Conservation (phyloP, 306 rosid genomes). For the Senna tora region DNA sequence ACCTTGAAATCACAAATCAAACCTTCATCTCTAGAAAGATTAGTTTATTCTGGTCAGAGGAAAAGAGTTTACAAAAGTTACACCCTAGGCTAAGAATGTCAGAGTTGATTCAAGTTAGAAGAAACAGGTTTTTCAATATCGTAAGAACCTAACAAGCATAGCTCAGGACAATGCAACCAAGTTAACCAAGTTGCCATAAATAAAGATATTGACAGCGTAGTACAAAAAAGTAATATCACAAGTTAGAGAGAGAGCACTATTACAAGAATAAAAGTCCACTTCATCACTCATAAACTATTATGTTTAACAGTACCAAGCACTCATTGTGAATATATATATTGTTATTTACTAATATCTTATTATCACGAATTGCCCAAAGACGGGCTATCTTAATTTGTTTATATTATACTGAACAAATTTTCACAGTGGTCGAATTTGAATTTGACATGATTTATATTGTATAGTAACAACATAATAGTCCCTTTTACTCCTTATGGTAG, state of each 20-base stretch:
- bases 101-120: neutral
- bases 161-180: neutral
- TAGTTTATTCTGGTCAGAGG: neutral
- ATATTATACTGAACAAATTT: neutral
- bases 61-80: neutral
- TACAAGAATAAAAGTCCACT: neutral
- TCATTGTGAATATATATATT: neutral
- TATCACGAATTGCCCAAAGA: constrained; percentile 8
- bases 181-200: constrained; percentile 1
- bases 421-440: neutral
- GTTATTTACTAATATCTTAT: neutral
- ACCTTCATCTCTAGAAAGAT: neutral
- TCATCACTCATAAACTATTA: neutral
- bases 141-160: neutral
- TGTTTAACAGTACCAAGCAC: neutral
- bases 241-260: neutral
- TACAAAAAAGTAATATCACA: neutral
- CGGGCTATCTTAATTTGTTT: neutral
- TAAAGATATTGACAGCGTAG: neutral
- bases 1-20: neutral
- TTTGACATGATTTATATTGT: neutral
- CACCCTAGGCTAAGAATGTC: neutral
- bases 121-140: neutral
- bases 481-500: neutral
- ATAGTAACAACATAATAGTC: neutral